A percentile compares a stretch with the other conserved stretches of the same genome.
phyloP scores from a whole-genome alignment of 1,139 yeast species.

The Hansenula lynferdii region DNA sequence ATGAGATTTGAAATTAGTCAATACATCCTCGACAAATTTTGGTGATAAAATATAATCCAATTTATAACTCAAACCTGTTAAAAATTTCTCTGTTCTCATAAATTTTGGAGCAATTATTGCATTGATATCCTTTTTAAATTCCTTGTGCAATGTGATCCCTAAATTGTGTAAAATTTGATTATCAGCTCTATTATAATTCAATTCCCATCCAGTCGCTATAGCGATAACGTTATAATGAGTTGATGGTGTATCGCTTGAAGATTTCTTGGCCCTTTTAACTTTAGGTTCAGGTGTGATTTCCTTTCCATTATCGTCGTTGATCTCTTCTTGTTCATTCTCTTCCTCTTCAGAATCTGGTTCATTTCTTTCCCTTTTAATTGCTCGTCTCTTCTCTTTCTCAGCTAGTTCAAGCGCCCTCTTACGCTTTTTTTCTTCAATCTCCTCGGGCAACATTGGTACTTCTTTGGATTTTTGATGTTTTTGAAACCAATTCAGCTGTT shows the following conservation, averaged over 20 bases:
- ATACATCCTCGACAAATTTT: slow-evolving; percentile 32
- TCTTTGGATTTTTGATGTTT: slow-evolving; percentile 30
- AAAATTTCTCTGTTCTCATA: slow-evolving; percentile 81
- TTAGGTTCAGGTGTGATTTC: slow-evolving; percentile 2
- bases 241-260: slow-evolving; percentile 2
- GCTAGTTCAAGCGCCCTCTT: slow-evolving; percentile 21
- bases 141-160: slow-evolving; percentile 40
- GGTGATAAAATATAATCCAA: slow-evolving; percentile 28
- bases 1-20: slow-evolving; percentile 27
- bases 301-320: slow-evolving; percentile 3
- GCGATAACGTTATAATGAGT: slow-evolving; percentile 36
- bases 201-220: slow-evolving; percentile 63
- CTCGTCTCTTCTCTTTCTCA: slow-evolving; percentile 5
- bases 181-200: slow-evolving; percentile 35
- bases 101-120: slow-evolving; percentile 73
- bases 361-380: neutral
- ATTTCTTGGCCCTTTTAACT: slow-evolving; percentile 6
- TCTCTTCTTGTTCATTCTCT: slow-evolving; percentile 13
- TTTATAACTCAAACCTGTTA: slow-evolving; percentile 33
- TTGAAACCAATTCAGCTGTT: slow-evolving; percentile 58
- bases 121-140: slow-evolving; percentile 37
- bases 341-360: slow-evolving; percentile 3
- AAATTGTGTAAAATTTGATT: slow-evolving; percentile 28
- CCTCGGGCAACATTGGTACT: slow-evolving; percentile 29
- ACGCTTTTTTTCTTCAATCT: slow-evolving; percentile 24